phyloP scores from a whole-genome alignment of 768 basidiomycete species.

The Megacollybia marginata region DNA sequence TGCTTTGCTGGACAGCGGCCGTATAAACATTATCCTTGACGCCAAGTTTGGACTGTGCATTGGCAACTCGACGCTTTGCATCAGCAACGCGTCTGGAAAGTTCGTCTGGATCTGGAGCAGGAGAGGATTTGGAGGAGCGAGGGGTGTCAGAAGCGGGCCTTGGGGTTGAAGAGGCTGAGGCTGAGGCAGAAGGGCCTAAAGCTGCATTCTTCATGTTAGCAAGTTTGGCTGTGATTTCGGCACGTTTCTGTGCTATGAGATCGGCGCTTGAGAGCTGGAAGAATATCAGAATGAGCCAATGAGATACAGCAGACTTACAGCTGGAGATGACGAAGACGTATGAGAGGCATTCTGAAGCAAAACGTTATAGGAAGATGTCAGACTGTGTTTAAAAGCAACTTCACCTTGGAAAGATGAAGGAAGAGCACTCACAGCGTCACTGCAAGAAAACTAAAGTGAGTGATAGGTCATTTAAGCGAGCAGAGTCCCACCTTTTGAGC shows the following conservation, averaged over 20 bases:
- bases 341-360: slow-evolving; percentile 46
- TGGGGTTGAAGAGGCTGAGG: slow-evolving; percentile 7
- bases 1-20: slow-evolving; percentile 53
- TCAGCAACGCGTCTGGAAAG: slow-evolving; percentile 71
- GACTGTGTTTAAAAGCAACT: slow-evolving; percentile 45
- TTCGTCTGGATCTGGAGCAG: slow-evolving; percentile 41
- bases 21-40: slow-evolving; percentile 85
- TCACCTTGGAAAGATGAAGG: slow-evolving; percentile 57
- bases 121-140: not conserved
- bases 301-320: not conserved
- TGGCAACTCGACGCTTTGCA: slow-evolving; percentile 77
- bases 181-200: slow-evolving; percentile 13
- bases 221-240: slow-evolving; percentile 80
- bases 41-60: slow-evolving; percentile 69
- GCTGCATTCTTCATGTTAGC: slow-evolving; percentile 58
- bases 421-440: slow-evolving; percentile 64
- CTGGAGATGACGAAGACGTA: slow-evolving; percentile 22
- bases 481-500: slow-evolving; percentile 49
- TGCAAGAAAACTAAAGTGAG: slow-evolving; percentile 13
- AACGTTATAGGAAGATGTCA: slow-evolving; percentile 67
- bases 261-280: slow-evolving; percentile 40
- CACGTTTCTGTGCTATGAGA: slow-evolving; percentile 76
- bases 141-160: slow-evolving; percentile 5
- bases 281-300: not conserved
- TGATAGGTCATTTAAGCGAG: slow-evolving; percentile 8